A percentile compares a stretch with the other conserved stretches of the same genome.
These are phyloP conservation scores for Agrocybe chaxingu DNA, from an alignment of 768 basidiomycete species.

Conservation along the genomic window DNA sequence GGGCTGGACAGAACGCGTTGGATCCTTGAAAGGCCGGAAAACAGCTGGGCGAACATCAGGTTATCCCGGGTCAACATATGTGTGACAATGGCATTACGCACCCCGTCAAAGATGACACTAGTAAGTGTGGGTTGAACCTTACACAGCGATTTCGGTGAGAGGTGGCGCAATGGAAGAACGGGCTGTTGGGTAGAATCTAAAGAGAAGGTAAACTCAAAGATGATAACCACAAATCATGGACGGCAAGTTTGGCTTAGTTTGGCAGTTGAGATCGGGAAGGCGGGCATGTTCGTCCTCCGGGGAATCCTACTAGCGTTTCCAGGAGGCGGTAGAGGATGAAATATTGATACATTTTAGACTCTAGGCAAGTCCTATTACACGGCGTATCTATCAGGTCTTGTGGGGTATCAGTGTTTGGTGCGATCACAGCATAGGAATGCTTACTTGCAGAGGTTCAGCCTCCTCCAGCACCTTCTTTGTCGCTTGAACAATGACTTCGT, in stretches of 20 bases:
- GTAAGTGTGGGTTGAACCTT: no score
- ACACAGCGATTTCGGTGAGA: no score
- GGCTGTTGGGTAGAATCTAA: neutral
- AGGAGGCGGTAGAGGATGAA: neutral
- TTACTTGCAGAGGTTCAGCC: constrained; percentile 26
- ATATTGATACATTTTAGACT: constrained; percentile 8
- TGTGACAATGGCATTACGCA: no score
- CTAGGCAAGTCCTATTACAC: neutral
- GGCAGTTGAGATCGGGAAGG: constrained; percentile 1
- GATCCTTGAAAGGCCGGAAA: no score
- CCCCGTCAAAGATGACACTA: no score
- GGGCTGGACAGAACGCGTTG: neutral
- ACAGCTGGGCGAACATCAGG: no score
- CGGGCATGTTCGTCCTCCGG: no score
- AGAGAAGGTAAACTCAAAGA: neutral
- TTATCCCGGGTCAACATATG: no score
- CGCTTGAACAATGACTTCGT: constrained; percentile 88
- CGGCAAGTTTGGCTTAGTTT: constrained; percentile 12
- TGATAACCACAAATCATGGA: neutral
- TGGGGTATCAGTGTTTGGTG: no score
- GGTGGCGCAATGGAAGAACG: no score
- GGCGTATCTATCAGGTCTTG: no score
- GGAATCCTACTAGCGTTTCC: neutral
- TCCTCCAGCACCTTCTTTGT: constrained; percentile 68
- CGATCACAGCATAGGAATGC: constrained; percentile 5